These are phyloP conservation scores for Termitomyces sp. DNA, from an alignment of 768 basidiomycete species.

Conservation along the genomic window DNA sequence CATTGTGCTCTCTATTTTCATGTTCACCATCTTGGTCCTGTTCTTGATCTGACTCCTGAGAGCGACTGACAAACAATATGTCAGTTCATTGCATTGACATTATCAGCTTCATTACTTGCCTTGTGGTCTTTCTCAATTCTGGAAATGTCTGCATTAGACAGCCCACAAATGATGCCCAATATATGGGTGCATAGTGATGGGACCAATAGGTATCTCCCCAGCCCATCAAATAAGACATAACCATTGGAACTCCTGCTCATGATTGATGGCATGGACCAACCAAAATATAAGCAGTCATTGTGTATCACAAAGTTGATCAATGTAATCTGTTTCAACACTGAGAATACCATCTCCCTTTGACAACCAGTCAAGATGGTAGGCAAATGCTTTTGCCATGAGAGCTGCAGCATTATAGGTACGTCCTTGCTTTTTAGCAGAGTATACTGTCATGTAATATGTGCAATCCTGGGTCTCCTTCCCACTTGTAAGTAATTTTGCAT, in stretches of 20 bases:
- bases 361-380: conserved; percentile 21
- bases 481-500: conserved; percentile 35
- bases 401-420: conserved; percentile 30
- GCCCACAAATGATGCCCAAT: conserved; percentile 24
- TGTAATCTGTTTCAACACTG: no score
- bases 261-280: conserved; percentile 27
- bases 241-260: conserved; percentile 38
- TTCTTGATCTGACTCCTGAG: no score
- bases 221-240: conserved; percentile 39
- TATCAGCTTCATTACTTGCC: no score
- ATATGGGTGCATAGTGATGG: conserved; percentile 27
- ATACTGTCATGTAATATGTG: background rate
- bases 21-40: no score
- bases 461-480: background rate
- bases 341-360: no score
- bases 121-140: conserved; percentile 6
- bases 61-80: no score
- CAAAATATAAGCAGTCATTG: conserved; percentile 28
- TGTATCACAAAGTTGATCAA: conserved; percentile 17
- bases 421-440: conserved; percentile 27
- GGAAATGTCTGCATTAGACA: conserved; percentile 20
- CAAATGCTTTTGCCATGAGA: conserved; percentile 25
- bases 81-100: no score
- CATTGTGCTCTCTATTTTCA: no score
- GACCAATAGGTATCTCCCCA: conserved; percentile 36